phyloP scores from a whole-genome alignment of 2,329 filamentous ascomycete species.

The Diaporthe humulicola region DNA sequence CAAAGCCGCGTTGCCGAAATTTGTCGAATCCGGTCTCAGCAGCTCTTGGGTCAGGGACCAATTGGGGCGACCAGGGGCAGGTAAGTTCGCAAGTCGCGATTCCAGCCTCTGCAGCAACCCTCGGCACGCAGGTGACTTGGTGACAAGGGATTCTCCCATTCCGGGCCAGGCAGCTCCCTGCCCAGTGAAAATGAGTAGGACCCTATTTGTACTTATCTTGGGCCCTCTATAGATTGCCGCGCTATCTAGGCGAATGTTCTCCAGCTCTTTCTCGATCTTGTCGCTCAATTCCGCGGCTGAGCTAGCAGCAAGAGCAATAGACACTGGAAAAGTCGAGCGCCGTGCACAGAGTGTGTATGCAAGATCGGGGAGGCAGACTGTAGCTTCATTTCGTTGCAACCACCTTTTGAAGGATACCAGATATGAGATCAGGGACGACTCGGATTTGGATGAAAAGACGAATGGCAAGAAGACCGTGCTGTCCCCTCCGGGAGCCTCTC shows the following conservation, averaged over 20 bases:
- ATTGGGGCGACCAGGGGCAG: not conserved
- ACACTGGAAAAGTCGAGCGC: too few relatives aligned
- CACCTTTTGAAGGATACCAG: not conserved
- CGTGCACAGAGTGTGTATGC: not conserved
- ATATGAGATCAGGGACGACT: not conserved
- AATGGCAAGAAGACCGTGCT: constrained; percentile 40
- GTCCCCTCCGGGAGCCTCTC: too few relatives aligned
- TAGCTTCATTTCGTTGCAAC: not conserved
- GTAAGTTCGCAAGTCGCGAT: not conserved
- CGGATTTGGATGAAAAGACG: constrained; percentile 47
- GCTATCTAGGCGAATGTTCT: too few relatives aligned
- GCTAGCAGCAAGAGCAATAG: too few relatives aligned
- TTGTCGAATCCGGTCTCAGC: too few relatives aligned
- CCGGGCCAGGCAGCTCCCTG: constrained; percentile 50
- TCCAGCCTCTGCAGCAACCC: not conserved
- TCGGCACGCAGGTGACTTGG: constrained; percentile 42
- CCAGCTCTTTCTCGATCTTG: too few relatives aligned
- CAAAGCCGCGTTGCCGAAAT: too few relatives aligned
- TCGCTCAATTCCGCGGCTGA: too few relatives aligned
- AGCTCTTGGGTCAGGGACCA: too few relatives aligned
- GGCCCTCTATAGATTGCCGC: too few relatives aligned
- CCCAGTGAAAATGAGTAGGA: constrained; percentile 50
- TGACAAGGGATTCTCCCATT: constrained; percentile 50
- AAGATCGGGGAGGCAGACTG: not conserved
- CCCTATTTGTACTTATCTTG: too few relatives aligned